A percentile compares a stretch with the other conserved stretches of the same genome.
Evolutionary conservation across 2,329 filamentous ascomycete species (phyloP).

Genomic region (Seiridium cupressi): DNA sequence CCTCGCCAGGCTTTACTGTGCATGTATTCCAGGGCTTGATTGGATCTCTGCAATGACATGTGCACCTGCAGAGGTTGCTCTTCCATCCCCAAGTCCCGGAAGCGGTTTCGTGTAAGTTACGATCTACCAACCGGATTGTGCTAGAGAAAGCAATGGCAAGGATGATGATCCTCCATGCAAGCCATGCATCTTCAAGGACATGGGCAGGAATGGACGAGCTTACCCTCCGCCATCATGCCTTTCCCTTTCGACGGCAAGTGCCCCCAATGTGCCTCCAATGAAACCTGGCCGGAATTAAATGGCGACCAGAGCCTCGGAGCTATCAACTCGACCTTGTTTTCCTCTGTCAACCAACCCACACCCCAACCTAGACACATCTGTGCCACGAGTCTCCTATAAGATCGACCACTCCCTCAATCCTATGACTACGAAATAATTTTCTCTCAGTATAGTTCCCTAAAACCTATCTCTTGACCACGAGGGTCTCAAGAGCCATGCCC

Average conservation of each 20-base stretch:
- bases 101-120: slow-evolving; percentile 3
- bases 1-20: neutral
- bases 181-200: neutral
- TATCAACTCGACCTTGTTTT: neutral
- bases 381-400: neutral
- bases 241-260: neutral
- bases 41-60: neutral
- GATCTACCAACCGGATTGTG: neutral
- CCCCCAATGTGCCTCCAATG: neutral
- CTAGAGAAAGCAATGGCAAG: neutral
- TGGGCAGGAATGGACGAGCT: neutral
- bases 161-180: neutral
- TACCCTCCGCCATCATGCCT: neutral
- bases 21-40: neutral
- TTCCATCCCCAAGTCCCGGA: neutral
- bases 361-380: neutral
- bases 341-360: neutral
- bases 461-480: slow-evolving; percentile 1
- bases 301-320: neutral
- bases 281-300: neutral
- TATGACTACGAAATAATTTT: neutral
- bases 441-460: neutral
- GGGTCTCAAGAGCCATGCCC: slow-evolving; percentile 20
- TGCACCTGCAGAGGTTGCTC: neutral
- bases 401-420: neutral